phyloP scores from a whole-genome alignment of 192 early-diverging fungal genomes.

The Backusella macrospora region DNA sequence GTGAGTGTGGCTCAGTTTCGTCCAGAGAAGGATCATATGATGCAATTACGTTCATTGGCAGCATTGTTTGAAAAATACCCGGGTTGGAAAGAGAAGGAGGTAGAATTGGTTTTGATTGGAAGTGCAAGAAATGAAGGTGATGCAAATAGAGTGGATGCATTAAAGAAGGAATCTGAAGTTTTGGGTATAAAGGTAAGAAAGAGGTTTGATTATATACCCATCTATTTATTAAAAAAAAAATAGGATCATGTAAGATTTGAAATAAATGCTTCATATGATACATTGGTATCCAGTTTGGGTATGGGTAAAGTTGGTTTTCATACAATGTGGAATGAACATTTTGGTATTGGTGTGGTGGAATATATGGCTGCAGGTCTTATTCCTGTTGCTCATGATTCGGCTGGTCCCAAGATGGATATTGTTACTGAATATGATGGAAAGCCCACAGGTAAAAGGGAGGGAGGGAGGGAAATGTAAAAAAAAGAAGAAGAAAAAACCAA shows the following conservation, averaged over 20 bases:
- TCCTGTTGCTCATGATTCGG: constrained; percentile 81
- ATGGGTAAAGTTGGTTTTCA: constrained; percentile 81
- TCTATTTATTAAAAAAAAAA: too few species aligned
- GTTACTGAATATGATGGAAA: constrained; percentile 53
- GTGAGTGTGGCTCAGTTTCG: constrained; percentile 94
- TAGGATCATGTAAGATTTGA: constrained; percentile 77
- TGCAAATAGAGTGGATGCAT: constrained; percentile 60
- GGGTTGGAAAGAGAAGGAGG: constrained; percentile 40
- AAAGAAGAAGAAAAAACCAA: too few species aligned
- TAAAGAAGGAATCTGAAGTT: constrained; percentile 49
- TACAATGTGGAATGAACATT: constrained; percentile 98
- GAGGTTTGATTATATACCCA: too few species aligned
- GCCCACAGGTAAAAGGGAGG: constrained; percentile 33
- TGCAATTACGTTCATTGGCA: constrained; percentile 81
- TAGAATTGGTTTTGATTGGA: constrained; percentile 81
- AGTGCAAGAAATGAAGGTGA: constrained; percentile 84
- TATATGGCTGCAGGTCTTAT: constrained; percentile 94
- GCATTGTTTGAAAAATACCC: constrained; percentile 65
- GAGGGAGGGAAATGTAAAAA: background rate
- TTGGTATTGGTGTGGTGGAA: constrained; percentile 97
- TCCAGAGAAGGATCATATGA: constrained; percentile 90
- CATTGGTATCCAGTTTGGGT: constrained; percentile 64
- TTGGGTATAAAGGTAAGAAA: constrained; percentile 62
- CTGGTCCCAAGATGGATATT: constrained; percentile 87
- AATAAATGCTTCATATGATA: constrained; percentile 78